Percentiles rank a stretch among this genome's conserved stretches.
phyloP scores from a whole-genome alignment of 2,329 filamentous ascomycete species.

The Trichoderma harzianum region DNA sequence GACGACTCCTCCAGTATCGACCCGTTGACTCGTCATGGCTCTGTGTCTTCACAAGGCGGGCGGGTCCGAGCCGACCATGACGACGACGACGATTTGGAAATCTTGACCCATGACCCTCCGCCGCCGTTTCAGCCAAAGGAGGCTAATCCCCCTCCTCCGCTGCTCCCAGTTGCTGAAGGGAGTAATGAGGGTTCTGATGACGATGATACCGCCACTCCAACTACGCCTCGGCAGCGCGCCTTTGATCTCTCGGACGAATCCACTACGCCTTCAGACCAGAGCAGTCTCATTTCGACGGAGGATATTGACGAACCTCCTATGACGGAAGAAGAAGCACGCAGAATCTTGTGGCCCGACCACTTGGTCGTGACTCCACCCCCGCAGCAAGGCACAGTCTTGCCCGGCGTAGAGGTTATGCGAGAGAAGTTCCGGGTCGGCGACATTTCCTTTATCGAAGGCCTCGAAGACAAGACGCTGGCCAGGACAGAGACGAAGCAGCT shows the following conservation, averaged over 20 bases:
- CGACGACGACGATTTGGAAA: slow-evolving; percentile 13
- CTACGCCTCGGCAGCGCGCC: slow-evolving; percentile 14
- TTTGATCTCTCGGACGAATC: slow-evolving; percentile 22
- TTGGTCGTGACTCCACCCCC: slow-evolving; percentile 19
- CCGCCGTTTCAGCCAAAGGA: slow-evolving; percentile 14
- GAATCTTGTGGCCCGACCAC: slow-evolving; percentile 40
- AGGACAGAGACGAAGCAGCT: slow-evolving; percentile 35
- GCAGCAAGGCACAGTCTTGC: slow-evolving; percentile 1
- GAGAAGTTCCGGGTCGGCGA: slow-evolving; percentile 43
- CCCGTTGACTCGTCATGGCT: not conserved
- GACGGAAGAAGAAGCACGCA: slow-evolving; percentile 39
- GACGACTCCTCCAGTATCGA: slow-evolving; percentile 22
- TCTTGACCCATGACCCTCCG: slow-evolving; percentile 11
- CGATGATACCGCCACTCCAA: slow-evolving; percentile 13
- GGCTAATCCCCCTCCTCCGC: slow-evolving; percentile 14
- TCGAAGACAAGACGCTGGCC: slow-evolving; percentile 41
- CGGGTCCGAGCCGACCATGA: not conserved
- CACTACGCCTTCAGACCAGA: slow-evolving; percentile 16
- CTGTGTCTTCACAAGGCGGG: not conserved
- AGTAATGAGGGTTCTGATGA: slow-evolving; percentile 1
- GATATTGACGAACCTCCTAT: slow-evolving; percentile 32
- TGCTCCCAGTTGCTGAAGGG: not conserved
- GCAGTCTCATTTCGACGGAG: slow-evolving; percentile 18
- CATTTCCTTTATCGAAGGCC: slow-evolving; percentile 27
- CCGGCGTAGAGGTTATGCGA: slow-evolving; percentile 28